These are phyloP conservation scores for Citrus trifoliata DNA, from an alignment of 345 rosid species.

Conservation along the genomic window DNA sequence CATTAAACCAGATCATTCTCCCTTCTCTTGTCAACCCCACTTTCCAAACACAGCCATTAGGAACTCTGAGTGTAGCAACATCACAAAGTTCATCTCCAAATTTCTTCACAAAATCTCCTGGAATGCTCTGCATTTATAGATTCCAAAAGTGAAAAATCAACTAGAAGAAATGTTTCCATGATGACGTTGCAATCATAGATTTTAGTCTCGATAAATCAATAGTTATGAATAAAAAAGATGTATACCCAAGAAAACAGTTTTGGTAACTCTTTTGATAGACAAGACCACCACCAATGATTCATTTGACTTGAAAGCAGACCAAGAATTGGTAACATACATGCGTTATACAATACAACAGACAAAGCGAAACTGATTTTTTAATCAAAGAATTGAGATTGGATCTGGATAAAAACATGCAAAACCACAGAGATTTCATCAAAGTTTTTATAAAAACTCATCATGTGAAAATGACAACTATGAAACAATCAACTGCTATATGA, in stretches of 20 bases:
- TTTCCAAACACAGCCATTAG: slow-evolving; percentile 36
- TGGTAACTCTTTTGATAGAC: background rate
- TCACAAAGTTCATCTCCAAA: slow-evolving; percentile 31
- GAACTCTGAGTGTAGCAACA: slow-evolving; percentile 20
- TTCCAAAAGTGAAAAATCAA: background rate
- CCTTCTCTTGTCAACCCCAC: slow-evolving; percentile 25
- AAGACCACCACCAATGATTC: background rate
- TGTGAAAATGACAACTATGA: too few relatives aligned
- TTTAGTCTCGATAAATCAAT: background rate
- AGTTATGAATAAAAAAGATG: background rate
- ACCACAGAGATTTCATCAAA: background rate
- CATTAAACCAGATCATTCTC: slow-evolving; percentile 35
- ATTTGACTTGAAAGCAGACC: background rate
- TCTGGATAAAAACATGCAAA: too few relatives aligned
- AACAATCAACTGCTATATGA: too few relatives aligned
- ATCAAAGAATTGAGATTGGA: background rate
- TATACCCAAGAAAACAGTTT: background rate
- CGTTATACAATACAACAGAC: background rate
- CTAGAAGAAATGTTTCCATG: too few relatives aligned
- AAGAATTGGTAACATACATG: background rate
- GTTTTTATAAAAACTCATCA: background rate
- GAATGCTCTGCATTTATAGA: slow-evolving; percentile 31
- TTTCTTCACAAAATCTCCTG: slow-evolving; percentile 30
- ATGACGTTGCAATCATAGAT: too few relatives aligned
- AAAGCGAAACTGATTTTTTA: background rate